Evolutionary conservation across 1,139 yeast species (phyloP), one percentile per base, ranked within the genome.

Genomic region (Candida albicans): DNA sequence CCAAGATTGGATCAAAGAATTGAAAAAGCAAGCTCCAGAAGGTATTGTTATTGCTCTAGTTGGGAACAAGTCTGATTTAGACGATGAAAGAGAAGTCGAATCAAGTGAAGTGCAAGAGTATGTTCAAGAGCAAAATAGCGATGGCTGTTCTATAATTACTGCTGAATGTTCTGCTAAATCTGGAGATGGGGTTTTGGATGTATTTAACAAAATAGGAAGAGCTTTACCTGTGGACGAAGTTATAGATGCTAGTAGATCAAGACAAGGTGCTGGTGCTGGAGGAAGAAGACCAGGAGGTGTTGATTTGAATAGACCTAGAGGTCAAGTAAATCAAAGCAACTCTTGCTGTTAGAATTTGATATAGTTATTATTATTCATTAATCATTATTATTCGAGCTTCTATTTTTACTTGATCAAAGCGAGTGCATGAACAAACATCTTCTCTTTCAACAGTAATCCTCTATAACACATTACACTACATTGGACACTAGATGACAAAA

Each of bases 1-100:
- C 1, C 91, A 90, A 62, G 86, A 89, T 41, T 95, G 99, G 99
- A 89, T 93, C 44, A 87, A 87, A 59, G 99, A 95, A 67, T 76
- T 95, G 52, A 91, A 89, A 67, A 87, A 88, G 57, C 97, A 91
- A 62, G 96, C 96, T 3, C 80, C 81, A 39, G 87, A 84, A 48
- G 87, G 87, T 44, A 85, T 93, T 43, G 85, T 91, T 37, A 88
- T 91, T 58, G 90, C 93, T 12, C 69, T 90, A 34, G 95, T 89
- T 9, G 97, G 96, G 49, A 93, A 93, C 75, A 90, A 90, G 62
- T 58, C 82, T 1, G 98, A 93, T 71, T 67, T 91, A 52, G 68
- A 64, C 9, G 77, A 67, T 1, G 72, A 68, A 24, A 71, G 64
- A 71, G 95, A 63, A 73, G 75, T 73, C 2, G 65, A 63, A 3